Evolutionary conservation across 2,329 filamentous ascomycete genomes (phyloP).

Genomic region (Ceratocystis destructans): DNA sequence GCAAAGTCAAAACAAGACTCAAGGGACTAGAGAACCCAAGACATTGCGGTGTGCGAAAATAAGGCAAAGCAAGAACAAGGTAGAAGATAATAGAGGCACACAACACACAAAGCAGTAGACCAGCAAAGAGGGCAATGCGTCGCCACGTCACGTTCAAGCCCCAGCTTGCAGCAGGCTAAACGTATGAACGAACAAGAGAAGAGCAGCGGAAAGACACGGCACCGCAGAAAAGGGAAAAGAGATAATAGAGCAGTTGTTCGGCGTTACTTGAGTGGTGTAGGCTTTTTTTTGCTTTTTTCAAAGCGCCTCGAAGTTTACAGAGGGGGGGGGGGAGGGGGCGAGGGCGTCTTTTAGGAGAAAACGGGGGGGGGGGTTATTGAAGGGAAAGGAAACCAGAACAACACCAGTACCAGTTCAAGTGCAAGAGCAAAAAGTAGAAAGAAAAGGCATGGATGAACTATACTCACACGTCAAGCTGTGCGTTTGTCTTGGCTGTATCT

Average conservation of each 20-base stretch:
- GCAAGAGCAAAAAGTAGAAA: not conserved
- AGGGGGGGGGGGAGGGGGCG: not conserved
- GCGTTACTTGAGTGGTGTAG: conserved; percentile 6
- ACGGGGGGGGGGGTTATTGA: not conserved
- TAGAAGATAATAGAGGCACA: not conserved
- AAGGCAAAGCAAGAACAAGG: not conserved
- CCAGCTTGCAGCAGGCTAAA: conserved; percentile 2
- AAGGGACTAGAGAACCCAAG: too few species aligned
- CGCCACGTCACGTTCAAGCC: conserved; percentile 16
- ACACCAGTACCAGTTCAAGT: not conserved
- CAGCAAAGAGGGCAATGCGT: conserved; percentile 14
- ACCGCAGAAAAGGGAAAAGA: not conserved
- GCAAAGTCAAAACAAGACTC: not conserved
- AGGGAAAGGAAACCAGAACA: not conserved
- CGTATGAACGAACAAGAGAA: not conserved
- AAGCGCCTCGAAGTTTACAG: not conserved
- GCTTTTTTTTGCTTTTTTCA: not conserved
- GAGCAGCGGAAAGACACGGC: conserved; percentile 10
- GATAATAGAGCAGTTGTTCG: not conserved
- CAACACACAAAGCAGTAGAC: conserved; percentile 7
- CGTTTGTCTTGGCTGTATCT: not conserved
- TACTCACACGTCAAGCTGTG: conserved; percentile 7
- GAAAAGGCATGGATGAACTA: not conserved
- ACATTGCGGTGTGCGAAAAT: not conserved
- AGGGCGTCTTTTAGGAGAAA: not conserved